phyloP scores from a whole-genome alignment of 371 early-diverging fungal species.

The Syncephalis fuscata region DNA sequence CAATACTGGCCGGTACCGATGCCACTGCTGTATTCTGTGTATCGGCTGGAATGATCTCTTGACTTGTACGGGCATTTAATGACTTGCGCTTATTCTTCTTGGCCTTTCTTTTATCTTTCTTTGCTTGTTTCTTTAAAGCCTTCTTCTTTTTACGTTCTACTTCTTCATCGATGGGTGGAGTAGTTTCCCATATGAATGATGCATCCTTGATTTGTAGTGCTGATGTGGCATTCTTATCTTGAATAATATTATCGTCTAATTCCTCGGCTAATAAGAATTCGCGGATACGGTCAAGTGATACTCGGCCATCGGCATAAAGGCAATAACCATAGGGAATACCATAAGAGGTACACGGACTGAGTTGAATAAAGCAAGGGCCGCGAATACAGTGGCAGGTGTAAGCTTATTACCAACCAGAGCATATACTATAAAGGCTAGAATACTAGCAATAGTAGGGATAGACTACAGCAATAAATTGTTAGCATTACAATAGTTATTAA shows the following conservation, averaged over 20 bases:
- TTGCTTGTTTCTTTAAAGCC: slow-evolving; percentile 9
- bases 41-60: no score
- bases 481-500: slow-evolving; percentile 11
- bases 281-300: slow-evolving; percentile 39
- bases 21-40: slow-evolving; percentile 18
- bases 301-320: slow-evolving; percentile 36
- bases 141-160: slow-evolving; percentile 11
- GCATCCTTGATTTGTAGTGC: slow-evolving; percentile 20
- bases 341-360: slow-evolving; percentile 42
- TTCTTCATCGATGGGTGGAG: slow-evolving; percentile 9
- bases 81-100: slow-evolving; percentile 10
- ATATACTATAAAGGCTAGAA: slow-evolving; percentile 17
- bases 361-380: slow-evolving; percentile 22
- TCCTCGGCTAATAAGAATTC: slow-evolving; percentile 46
- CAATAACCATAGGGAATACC: slow-evolving; percentile 42
- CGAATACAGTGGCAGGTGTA: slow-evolving; percentile 14
- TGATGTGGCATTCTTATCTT: slow-evolving; percentile 13
- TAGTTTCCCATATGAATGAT: slow-evolving; percentile 37
- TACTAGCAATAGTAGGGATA: slow-evolving; percentile 28
- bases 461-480: slow-evolving; percentile 17
- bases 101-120: slow-evolving; percentile 11
- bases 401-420: slow-evolving; percentile 13
- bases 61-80: no score
- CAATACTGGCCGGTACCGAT: slow-evolving; percentile 2
- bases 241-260: slow-evolving; percentile 15